phyloP scores from a whole-genome alignment of 164 flowering plant genomes.

The Sedum album region DNA sequence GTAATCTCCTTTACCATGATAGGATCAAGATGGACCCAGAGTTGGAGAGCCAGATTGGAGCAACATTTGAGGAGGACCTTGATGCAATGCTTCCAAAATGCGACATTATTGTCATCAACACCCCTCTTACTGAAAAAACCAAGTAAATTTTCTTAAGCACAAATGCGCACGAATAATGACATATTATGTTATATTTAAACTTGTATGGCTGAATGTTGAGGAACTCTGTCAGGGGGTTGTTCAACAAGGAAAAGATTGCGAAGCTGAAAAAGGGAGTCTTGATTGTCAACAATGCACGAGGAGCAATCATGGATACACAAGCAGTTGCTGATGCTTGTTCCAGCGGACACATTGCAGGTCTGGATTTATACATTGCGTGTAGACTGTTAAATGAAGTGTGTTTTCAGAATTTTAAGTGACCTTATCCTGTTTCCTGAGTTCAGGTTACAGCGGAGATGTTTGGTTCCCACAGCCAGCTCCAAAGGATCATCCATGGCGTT shows the following conservation, averaged over 20 bases:
- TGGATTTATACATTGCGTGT: not conserved
- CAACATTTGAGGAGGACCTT: conserved; percentile 81
- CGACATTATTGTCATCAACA: conserved; percentile 81
- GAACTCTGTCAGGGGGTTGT: conserved; percentile 65
- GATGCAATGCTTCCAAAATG: conserved; percentile 94
- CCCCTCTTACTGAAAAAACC: conserved; percentile 92
- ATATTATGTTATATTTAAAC: not conserved
- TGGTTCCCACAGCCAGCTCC: conserved; percentile 99
- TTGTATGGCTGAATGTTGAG: conserved; percentile 7
- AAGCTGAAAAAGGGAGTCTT: conserved; percentile 92
- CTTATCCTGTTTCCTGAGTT: not conserved
- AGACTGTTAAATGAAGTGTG: not conserved
- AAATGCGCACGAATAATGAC: not conserved
- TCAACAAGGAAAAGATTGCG: conserved; percentile 73
- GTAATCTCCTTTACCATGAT: conserved; percentile 88
- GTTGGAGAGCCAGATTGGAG: conserved; percentile 65
- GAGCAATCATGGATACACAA: conserved; percentile 57
- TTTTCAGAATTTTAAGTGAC: not conserved
- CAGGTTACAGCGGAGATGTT: conserved; percentile 98
- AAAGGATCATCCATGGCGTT: conserved; percentile 96
- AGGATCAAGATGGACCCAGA: conserved; percentile 76
- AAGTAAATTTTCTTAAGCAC: conserved; percentile 31
- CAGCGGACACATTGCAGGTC: conserved; percentile 10
- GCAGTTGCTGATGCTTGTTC: conserved; percentile 2
- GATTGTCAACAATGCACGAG: conserved; percentile 96